Percentiles rank a stretch among this genome's conserved stretches.
Evolutionary conservation across 2,329 filamentous ascomycete genomes (phyloP).

Genomic region (Aschersonia sp.): DNA sequence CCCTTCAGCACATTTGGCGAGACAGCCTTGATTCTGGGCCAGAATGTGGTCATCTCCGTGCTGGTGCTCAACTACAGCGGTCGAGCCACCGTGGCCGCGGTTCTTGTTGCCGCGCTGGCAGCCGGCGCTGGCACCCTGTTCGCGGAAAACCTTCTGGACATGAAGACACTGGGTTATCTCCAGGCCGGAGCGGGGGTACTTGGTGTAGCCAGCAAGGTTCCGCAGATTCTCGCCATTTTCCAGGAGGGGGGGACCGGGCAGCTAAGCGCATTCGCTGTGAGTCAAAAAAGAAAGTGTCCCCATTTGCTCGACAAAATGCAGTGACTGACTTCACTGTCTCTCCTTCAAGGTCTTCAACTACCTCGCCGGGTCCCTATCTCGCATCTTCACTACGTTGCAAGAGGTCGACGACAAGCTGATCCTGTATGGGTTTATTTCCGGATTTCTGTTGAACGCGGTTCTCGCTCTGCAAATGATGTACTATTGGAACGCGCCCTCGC

Average conservation of each 20-base stretch:
- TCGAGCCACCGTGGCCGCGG: conserved; percentile 50
- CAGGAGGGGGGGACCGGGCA: conserved; percentile 81
- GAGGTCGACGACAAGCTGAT: conserved; percentile 96
- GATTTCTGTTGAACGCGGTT: conserved; percentile 77
- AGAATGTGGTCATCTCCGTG: conserved; percentile 81
- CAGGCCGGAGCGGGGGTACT: conserved; percentile 76
- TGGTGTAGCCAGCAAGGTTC: conserved; percentile 79
- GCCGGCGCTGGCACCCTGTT: conserved; percentile 58
- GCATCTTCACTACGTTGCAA: conserved; percentile 94
- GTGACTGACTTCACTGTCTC: not conserved
- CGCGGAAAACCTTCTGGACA: conserved; percentile 46
- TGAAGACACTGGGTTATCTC: conserved; percentile 54
- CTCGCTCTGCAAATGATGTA: conserved; percentile 84
- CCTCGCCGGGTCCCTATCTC: conserved; percentile 76
- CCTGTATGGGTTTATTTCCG: conserved; percentile 84
- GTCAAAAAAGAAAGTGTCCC: conserved; percentile 17
- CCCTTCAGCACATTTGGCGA: conserved; percentile 97
- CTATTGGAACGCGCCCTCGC: conserved; percentile 71
- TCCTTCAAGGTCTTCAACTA: conserved; percentile 82
- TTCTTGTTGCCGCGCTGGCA: conserved; percentile 66
- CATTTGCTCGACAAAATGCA: not conserved
- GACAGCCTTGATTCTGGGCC: conserved; percentile 77
- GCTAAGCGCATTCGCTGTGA: conserved; percentile 87
- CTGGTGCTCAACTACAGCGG: conserved; percentile 76
- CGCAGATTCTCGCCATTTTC: conserved; percentile 82